phyloP scores from a whole-genome alignment of 257 asterid species.

The Buddleja alternifolia region DNA sequence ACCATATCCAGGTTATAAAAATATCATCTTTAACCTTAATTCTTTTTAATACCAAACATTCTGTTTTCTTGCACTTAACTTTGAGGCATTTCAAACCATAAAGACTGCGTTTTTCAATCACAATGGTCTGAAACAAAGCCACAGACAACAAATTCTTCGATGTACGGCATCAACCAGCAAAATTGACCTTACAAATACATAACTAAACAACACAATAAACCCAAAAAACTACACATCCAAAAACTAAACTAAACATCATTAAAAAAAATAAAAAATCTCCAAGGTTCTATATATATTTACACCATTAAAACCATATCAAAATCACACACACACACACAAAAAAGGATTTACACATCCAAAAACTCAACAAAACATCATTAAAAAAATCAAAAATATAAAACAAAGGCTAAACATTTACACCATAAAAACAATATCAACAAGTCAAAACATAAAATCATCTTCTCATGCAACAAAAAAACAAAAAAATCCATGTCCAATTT shows the following conservation, averaged over 20 bases:
- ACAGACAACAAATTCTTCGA: not conserved
- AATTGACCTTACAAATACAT: not conserved
- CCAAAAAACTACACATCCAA: not conserved
- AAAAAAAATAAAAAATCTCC: not conserved
- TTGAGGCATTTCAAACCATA: not conserved
- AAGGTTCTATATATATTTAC: not conserved
- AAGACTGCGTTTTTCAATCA: not conserved
- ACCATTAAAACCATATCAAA: constrained; percentile 5
- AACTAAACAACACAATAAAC: not conserved
- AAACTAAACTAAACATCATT: not conserved
- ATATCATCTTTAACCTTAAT: constrained; percentile 16
- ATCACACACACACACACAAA: no score
- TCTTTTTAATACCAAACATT: not conserved
- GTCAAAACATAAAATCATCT: not conserved
- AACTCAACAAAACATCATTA: not conserved
- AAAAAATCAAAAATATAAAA: not conserved
- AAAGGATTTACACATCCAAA: not conserved
- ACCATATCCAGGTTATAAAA: not conserved
- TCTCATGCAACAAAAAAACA: constrained; percentile 1
- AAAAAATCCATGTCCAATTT: constrained; percentile 9
- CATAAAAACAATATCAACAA: constrained; percentile 8
- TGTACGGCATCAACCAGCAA: not conserved
- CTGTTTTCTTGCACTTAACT: constrained; percentile 7
- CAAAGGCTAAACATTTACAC: constrained; percentile 6
- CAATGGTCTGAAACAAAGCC: not conserved